Conservation (phyloP, 345 rosid genomes). For the Lepidium sativum region DNA sequence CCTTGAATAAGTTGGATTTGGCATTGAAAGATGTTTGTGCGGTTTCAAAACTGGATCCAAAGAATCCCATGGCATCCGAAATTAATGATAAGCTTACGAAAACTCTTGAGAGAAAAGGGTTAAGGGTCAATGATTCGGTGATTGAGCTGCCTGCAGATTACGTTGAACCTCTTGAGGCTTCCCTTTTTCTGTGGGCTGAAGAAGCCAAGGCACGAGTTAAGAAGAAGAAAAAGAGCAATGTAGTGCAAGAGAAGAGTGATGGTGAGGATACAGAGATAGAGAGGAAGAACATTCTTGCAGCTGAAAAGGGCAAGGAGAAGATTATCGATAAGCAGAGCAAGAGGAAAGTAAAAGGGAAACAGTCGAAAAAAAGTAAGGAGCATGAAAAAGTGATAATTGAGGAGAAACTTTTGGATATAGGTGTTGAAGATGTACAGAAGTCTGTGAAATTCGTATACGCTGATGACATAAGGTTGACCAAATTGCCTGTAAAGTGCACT, state of each 20-base stretch:
- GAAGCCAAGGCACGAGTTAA: slow-evolving; percentile 33
- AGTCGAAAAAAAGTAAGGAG: slow-evolving; percentile 25
- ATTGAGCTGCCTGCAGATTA: slow-evolving; percentile 73
- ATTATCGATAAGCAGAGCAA: slow-evolving; percentile 24
- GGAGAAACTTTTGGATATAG: slow-evolving; percentile 36
- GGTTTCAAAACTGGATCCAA: slow-evolving; percentile 61
- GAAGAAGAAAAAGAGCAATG: slow-evolving; percentile 36
- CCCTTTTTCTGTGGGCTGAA: slow-evolving; percentile 27
- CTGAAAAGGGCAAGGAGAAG: slow-evolving; percentile 24
- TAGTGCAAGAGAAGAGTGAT: slow-evolving; percentile 24
- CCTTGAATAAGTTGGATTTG: slow-evolving; percentile 70
- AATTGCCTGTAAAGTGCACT: slow-evolving; percentile 58
- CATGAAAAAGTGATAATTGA: slow-evolving; percentile 49
- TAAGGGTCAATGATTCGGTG: slow-evolving; percentile 45
- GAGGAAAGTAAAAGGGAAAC: slow-evolving; percentile 31
- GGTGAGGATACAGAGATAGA: slow-evolving; percentile 19
- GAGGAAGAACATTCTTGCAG: slow-evolving; percentile 1
- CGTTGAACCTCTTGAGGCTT: slow-evolving; percentile 47
- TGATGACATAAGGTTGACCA: slow-evolving; percentile 77
- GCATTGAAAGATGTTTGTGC: slow-evolving; percentile 59
- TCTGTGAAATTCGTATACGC: slow-evolving; percentile 59
- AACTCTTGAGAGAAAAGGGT: slow-evolving; percentile 48
- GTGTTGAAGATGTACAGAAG: slow-evolving; percentile 40
- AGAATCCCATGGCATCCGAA: slow-evolving; percentile 68
- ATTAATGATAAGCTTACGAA: slow-evolving; percentile 57